phyloP scores from a whole-genome alignment of 352 stramenopile species.

The Phytophthora sp. region DNA sequence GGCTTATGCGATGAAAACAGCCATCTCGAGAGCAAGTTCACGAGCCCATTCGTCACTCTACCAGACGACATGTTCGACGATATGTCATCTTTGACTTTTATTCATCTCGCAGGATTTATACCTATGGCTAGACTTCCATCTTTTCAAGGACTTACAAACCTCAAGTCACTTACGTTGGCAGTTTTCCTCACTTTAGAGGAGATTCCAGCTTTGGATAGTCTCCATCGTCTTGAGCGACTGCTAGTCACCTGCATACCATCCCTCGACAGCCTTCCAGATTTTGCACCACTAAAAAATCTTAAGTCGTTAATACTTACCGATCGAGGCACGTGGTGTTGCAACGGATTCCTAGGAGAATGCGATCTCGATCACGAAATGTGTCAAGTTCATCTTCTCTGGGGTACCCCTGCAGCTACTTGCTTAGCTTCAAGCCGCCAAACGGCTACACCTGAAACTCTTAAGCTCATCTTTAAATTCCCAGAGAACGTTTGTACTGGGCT shows the following conservation, averaged over 20 bases:
- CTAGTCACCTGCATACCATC: slow-evolving; percentile 1
- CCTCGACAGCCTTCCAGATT: slow-evolving; percentile 10
- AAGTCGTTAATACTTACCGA: slow-evolving; percentile 1
- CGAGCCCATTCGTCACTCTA: neutral
- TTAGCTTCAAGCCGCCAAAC: neutral
- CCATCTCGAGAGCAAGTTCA: slow-evolving; percentile 1
- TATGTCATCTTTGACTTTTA: slow-evolving; percentile 34
- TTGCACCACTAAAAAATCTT: slow-evolving; percentile 9
- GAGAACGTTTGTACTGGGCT: slow-evolving; percentile 8
- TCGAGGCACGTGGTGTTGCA: slow-evolving; percentile 28
- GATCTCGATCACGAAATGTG: slow-evolving; percentile 17
- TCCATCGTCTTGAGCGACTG: slow-evolving; percentile 18
- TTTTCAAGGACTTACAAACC: slow-evolving; percentile 24
- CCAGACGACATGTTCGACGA: slow-evolving; percentile 5
- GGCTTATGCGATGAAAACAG: too few relatives aligned
- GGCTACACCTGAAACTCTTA: slow-evolving; percentile 7
- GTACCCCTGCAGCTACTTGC: slow-evolving; percentile 16
- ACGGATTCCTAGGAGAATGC: slow-evolving; percentile 31
- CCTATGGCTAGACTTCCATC: slow-evolving; percentile 15
- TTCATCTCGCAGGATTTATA: slow-evolving; percentile 23
- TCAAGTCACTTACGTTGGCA: neutral
- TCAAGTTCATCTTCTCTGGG: slow-evolving; percentile 12
- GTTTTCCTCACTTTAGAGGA: slow-evolving; percentile 4
- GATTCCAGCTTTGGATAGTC: slow-evolving; percentile 8
- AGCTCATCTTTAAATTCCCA: too few relatives aligned